Conservation (phyloP, 768 basidiomycete species). For the Suillus weaverae region DNA sequence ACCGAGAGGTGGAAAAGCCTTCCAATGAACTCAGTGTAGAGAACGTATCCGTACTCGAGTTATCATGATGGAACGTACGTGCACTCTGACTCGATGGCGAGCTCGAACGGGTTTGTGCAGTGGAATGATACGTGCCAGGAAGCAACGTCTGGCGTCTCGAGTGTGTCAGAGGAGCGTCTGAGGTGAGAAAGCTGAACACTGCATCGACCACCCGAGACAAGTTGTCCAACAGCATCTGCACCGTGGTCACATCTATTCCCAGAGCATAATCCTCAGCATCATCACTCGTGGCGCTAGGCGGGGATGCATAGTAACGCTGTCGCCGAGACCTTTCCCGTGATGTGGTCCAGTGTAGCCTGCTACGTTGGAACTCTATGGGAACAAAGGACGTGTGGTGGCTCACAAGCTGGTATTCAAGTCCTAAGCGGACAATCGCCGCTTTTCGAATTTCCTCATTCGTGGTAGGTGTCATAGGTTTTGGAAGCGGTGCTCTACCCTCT, state of each 20-base stretch:
- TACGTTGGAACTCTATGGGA: slow-evolving; percentile 41
- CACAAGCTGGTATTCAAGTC: slow-evolving; percentile 50
- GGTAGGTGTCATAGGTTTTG: slow-evolving; percentile 21
- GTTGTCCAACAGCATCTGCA: slow-evolving; percentile 19
- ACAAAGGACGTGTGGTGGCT: slow-evolving; percentile 58
- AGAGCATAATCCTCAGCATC: not conserved
- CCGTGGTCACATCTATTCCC: not conserved
- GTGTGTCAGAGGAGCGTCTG: not conserved
- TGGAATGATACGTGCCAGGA: slow-evolving; percentile 24
- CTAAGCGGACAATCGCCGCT: slow-evolving; percentile 50
- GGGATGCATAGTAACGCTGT: not conserved
- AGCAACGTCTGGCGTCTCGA: slow-evolving; percentile 2
- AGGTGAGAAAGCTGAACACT: slow-evolving; percentile 12
- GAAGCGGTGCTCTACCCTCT: slow-evolving; percentile 32
- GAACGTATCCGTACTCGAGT: slow-evolving; percentile 35
- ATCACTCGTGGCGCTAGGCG: not conserved
- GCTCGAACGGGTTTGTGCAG: slow-evolving; percentile 19
- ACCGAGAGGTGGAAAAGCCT: slow-evolving; percentile 30
- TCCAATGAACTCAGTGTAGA: slow-evolving; percentile 53
- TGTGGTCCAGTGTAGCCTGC: not conserved
- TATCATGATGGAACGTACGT: slow-evolving; percentile 20
- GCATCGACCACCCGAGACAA: slow-evolving; percentile 17
- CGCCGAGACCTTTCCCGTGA: slow-evolving; percentile 17
- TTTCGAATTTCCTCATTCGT: slow-evolving; percentile 38
- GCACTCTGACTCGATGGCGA: slow-evolving; percentile 6